A percentile compares a stretch with the other conserved stretches of the same genome.
These are phyloP conservation scores for Serendipita sp. DNA, from an alignment of 768 basidiomycete genomes.

Conservation along the genomic window DNA sequence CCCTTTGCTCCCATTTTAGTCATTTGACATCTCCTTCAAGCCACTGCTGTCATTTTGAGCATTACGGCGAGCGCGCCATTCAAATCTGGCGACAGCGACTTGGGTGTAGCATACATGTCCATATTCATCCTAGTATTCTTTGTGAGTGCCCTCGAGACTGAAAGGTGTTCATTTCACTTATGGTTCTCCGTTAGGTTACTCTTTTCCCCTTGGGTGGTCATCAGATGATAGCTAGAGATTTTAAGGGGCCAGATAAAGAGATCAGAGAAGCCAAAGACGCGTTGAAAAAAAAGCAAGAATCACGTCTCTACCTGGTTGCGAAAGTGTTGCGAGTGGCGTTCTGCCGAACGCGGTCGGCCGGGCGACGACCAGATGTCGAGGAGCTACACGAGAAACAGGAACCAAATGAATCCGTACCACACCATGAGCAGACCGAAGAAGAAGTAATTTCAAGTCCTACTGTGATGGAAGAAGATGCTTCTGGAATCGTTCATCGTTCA, in stretches of 20 bases:
- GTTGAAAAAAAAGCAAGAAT: constrained; percentile 14
- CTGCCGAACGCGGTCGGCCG: neutral
- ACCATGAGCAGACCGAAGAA: neutral
- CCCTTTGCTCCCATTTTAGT: neutral
- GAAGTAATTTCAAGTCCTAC: neutral
- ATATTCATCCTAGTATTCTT: constrained; percentile 44
- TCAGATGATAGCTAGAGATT: constrained; percentile 43
- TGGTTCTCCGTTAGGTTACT: constrained; percentile 28
- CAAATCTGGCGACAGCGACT: constrained; percentile 38
- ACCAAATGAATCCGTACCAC: neutral
- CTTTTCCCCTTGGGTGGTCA: constrained; percentile 50
- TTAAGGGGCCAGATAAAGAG: constrained; percentile 44
- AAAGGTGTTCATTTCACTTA: neutral
- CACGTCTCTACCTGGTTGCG: neutral
- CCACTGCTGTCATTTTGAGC: constrained; percentile 48
- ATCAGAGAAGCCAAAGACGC: constrained; percentile 36
- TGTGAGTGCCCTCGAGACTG: constrained; percentile 21
- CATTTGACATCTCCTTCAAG: constrained; percentile 19
- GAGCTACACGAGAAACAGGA: neutral
- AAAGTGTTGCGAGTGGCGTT: neutral
- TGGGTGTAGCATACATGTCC: constrained; percentile 52
- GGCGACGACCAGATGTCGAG: neutral
- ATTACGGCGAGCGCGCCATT: constrained; percentile 49
- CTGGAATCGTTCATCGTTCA: neutral
- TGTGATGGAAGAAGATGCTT: neutral